A percentile compares a stretch with the other conserved stretches of the same genome.
phyloP scores from a whole-genome alignment of 495 filamentous ascomycete species.

The Lasiosphaeria ovina region DNA sequence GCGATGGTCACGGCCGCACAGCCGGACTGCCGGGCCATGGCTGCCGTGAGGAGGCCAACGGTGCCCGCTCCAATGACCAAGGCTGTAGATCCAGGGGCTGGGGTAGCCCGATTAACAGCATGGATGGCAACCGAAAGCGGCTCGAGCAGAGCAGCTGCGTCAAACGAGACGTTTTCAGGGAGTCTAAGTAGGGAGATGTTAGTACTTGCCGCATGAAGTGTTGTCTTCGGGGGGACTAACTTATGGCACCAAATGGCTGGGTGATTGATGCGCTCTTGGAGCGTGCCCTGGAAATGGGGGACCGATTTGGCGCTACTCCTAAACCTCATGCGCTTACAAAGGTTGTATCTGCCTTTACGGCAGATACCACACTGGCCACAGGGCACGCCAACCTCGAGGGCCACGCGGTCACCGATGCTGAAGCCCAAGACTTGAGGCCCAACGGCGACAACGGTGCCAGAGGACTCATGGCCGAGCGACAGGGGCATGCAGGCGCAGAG shows the following conservation, averaged over 20 bases:
- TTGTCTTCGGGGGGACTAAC: constrained; percentile 37
- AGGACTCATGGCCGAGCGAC: constrained; percentile 77
- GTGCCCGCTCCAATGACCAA: constrained; percentile 86
- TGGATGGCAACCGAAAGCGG: constrained; percentile 85
- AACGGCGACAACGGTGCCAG: constrained; percentile 64
- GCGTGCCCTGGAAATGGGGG: constrained; percentile 86
- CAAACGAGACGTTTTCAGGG: constrained; percentile 67
- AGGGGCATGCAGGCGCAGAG: constrained; percentile 71
- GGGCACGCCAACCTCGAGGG: constrained; percentile 80
- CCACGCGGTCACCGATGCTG: constrained; percentile 74
- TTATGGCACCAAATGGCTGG: constrained; percentile 75
- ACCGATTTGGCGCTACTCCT: constrained; percentile 77
- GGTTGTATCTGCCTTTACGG: constrained; percentile 77
- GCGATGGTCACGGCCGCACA: constrained; percentile 69
- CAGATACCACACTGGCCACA: constrained; percentile 75
- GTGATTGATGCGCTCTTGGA: constrained; percentile 87
- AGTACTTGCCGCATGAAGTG: constrained; percentile 4
- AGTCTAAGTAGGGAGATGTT: constrained; percentile 48
- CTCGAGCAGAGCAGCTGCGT: constrained; percentile 78
- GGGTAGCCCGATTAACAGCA: constrained; percentile 62
- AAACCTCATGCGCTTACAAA: constrained; percentile 81
- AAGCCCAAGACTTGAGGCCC: constrained; percentile 55
- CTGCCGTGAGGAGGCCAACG: constrained; percentile 76
- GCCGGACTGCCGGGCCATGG: constrained; percentile 65
- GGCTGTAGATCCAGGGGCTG: constrained; percentile 55